Percentiles rank a stretch among this genome's conserved stretches.
phyloP scores from a whole-genome alignment of 1,284 basidiomycete genomes.

The Laetiporus sulphureus region DNA sequence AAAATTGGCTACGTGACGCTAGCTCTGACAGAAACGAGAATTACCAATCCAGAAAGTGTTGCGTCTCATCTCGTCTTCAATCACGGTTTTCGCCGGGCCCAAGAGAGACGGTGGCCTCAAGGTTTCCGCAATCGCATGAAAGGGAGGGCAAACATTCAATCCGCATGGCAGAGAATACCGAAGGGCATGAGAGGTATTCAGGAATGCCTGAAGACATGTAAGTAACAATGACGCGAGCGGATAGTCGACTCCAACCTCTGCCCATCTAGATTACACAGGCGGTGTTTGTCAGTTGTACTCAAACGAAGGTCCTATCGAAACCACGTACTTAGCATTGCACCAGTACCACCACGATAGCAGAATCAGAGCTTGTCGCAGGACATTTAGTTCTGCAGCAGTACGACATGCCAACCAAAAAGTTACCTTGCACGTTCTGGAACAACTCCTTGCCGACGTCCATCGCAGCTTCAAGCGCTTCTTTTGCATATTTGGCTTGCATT shows the following conservation, averaged over 20 bases:
- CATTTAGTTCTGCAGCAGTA: not conserved
- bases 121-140: constrained; percentile 51
- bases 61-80: constrained; percentile 64
- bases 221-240: not conserved
- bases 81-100: constrained; percentile 45
- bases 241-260: constrained; percentile 50
- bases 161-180: constrained; percentile 59
- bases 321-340: constrained; percentile 54
- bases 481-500: constrained; percentile 53
- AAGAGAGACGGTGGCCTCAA: constrained; percentile 50
- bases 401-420: not conserved
- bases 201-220: constrained; percentile 42
- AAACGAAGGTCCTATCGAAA: not conserved
- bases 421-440: constrained; percentile 61
- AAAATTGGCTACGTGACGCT: not conserved
- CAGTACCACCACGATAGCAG: constrained; percentile 68
- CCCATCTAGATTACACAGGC: constrained; percentile 55
- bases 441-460: constrained; percentile 47
- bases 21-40: no score
- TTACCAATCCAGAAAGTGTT: constrained; percentile 59
- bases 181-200: constrained; percentile 48
- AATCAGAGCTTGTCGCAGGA: constrained; percentile 26
- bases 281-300: no score
- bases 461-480: constrained; percentile 41
- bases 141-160: constrained; percentile 62